These are phyloP conservation scores for Thuidium tamariscinum DNA, from an alignment of 225 moss, liverwort and hornwort genomes.

Conservation along the genomic window DNA sequence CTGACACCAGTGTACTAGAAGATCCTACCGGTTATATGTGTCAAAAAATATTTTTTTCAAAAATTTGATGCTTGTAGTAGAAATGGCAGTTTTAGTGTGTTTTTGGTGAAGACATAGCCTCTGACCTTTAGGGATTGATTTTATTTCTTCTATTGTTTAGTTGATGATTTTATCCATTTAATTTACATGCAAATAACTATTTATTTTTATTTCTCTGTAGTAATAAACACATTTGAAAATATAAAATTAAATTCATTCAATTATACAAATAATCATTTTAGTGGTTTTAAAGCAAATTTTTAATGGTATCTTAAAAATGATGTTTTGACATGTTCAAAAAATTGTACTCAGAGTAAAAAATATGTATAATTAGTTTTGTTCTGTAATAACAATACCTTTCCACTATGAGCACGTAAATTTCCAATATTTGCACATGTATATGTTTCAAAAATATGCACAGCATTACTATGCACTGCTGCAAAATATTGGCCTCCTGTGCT, in stretches of 20 bases:
- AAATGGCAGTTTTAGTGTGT: too few species aligned
- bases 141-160: rapidly evolving
- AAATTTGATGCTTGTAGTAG: too few species aligned
- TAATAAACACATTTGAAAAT: too few species aligned
- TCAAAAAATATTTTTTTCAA: too few species aligned
- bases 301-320: neutral
- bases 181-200: neutral
- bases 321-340: neutral
- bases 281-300: neutral
- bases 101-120: too few species aligned
- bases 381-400: conserved; percentile 28
- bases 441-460: conserved; percentile 48
- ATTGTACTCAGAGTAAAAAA: too few species aligned
- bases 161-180: neutral
- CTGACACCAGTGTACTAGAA: too few species aligned
- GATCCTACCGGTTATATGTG: too few species aligned
- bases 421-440: conserved; percentile 45
- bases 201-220: too few species aligned
- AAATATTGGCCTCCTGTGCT: conserved; percentile 59
- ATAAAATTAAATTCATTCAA: neutral
- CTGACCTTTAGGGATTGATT: too few species aligned
- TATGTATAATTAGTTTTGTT: rapidly evolving
- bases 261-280: too few species aligned
- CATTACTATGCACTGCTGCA: conserved; percentile 50
- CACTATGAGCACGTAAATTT: conserved; percentile 72